Base-by-base conservation (phyloP, 257 asterid species). In the Petrea volubilis region DNA sequence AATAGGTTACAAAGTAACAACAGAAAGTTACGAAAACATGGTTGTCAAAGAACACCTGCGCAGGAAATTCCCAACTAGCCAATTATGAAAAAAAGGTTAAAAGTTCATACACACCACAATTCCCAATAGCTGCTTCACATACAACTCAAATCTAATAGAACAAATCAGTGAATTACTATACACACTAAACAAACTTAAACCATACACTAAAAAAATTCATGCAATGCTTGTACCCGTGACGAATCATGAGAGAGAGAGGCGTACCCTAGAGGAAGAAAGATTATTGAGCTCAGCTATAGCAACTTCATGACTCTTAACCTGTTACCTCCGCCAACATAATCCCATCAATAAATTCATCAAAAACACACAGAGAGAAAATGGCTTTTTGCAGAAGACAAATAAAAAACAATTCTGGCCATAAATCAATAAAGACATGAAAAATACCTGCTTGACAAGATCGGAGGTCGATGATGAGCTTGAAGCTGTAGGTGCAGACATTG, bases 241-340 rank as follows among this genome's bases (percentile, higher is more conserved):
- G 40, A 25, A 27, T 3, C 61, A 38, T 38, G 8, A 38, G 10
- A 23, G 43, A 68, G 15, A 52, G 24, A 17, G 0, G 28, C 73
- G 11, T 69, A 91, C 96, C 90, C 87, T 76, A 15, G 88, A 75
- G 68, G 91, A 82, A 75, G 85, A 62, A 63, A 91, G 85, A 57
- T 53, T 51, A 43, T 29, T 66, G 82, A 91, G 93, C 81, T 89
- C 97, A n/a, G 90, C 88, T 25, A 91, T 20, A 55, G 97, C 95
- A 68, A 91, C 86, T 74, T 91, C 93, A 60, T 87, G 91, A 62
- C 88, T 72, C 78, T 81, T 81, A 38, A 78, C 80, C 96, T 87
- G 83, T 67, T 46, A 71, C 7, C 59, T 51, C 56, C 44, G 53
- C 24, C 70, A 68, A 27, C 5, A 75, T 17, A 38, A 36, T 14